phyloP scores from a whole-genome alignment of 176 grass and related monocot species.

The Areca catechu region DNA sequence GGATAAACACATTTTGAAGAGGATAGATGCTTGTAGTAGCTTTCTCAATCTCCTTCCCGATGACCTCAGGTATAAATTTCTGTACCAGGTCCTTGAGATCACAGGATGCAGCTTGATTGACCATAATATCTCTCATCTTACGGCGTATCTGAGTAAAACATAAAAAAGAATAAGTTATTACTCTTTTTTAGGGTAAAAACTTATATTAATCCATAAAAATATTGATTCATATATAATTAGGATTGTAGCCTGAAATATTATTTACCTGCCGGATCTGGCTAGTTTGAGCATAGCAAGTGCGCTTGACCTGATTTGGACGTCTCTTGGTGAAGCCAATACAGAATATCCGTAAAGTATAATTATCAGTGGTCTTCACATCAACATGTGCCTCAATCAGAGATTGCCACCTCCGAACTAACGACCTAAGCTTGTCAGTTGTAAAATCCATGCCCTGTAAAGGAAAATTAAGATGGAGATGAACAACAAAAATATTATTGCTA shows the following conservation, averaged over 20 bases:
- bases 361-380: slow-evolving; percentile 67
- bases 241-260: too few relatives aligned
- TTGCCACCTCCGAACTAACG: slow-evolving; percentile 70
- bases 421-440: slow-evolving; percentile 61
- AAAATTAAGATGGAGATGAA: not conserved
- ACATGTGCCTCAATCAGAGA: slow-evolving; percentile 70
- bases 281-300: slow-evolving; percentile 70
- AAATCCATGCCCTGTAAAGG: slow-evolving; percentile 47
- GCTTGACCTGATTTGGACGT: slow-evolving; percentile 60
- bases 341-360: slow-evolving; percentile 57
- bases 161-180: too few relatives aligned
- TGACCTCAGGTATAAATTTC: slow-evolving; percentile 74
- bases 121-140: slow-evolving; percentile 80
- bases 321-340: slow-evolving; percentile 78
- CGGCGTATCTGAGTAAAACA: slow-evolving; percentile 36
- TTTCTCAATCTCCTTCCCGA: slow-evolving; percentile 85
- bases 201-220: too few relatives aligned
- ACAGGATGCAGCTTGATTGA: slow-evolving; percentile 51
- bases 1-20: slow-evolving; percentile 67
- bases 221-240: not conserved
- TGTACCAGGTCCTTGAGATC: slow-evolving; percentile 72
- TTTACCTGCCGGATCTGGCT: slow-evolving; percentile 76
- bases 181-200: too few relatives aligned
- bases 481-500: not conserved
- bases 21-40: slow-evolving; percentile 61